phyloP scores from a whole-genome alignment of 345 rosid species.

The Geranium brycei region DNA sequence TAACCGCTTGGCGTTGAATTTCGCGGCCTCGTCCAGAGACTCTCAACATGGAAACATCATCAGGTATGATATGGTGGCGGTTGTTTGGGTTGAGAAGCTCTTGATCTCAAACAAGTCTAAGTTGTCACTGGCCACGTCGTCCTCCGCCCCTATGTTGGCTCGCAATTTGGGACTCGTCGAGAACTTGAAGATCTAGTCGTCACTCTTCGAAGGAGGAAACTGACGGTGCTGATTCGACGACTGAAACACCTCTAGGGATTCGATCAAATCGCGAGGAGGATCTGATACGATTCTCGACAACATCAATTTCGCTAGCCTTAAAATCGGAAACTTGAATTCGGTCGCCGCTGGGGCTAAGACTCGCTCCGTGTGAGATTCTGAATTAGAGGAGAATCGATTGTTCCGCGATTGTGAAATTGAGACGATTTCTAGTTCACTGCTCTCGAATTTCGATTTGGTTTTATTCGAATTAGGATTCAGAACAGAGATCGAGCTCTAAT shows the following conservation, averaged over 20 bases:
- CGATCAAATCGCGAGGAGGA: too few relatives aligned
- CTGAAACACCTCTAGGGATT: background rate
- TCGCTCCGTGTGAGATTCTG: too few relatives aligned
- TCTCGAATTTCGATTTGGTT: background rate
- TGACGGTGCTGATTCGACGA: background rate
- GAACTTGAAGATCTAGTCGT: constrained; percentile 16
- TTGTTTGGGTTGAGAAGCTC: constrained; percentile 69
- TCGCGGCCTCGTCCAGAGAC: constrained; percentile 48
- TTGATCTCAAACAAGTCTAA: constrained; percentile 92
- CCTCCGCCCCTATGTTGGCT: constrained; percentile 17
- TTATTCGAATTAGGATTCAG: background rate
- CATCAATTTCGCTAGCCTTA: too few relatives aligned
- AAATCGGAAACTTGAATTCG: too few relatives aligned
- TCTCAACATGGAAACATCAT: constrained; percentile 23
- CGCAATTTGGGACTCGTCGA: constrained; percentile 25
- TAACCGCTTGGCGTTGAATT: too few relatives aligned
- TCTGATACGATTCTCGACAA: too few relatives aligned
- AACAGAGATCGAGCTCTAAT: background rate
- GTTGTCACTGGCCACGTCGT: constrained; percentile 68
- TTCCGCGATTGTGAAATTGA: too few relatives aligned
- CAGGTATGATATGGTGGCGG: constrained; percentile 7
- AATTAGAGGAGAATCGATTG: too few relatives aligned
- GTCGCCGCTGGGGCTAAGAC: too few relatives aligned
- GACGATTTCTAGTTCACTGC: too few relatives aligned
- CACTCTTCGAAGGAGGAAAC: too few relatives aligned